Conservation (phyloP, 345 rosid species). For the Salix suchowensis region DNA sequence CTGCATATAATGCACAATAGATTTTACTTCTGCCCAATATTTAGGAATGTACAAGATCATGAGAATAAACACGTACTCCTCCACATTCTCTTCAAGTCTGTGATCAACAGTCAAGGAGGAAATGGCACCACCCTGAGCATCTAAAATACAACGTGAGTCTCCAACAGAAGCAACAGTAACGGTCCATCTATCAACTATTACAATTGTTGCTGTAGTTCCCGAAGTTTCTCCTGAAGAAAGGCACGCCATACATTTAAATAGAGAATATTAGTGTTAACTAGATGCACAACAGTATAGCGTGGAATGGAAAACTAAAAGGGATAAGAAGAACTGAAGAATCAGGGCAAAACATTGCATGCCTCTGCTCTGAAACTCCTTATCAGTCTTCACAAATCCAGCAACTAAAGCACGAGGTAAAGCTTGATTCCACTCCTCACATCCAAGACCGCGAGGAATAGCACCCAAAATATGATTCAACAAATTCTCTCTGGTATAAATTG, state of each 20-base stretch:
- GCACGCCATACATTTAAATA: neutral
- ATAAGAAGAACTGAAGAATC: neutral
- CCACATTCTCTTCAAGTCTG: constrained; percentile 76
- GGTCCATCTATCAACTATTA: constrained; percentile 87
- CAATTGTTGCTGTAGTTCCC: constrained; percentile 90
- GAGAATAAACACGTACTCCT: constrained; percentile 56
- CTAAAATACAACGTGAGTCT: constrained; percentile 83
- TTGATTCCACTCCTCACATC: constrained; percentile 80
- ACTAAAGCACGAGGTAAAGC: constrained; percentile 86
- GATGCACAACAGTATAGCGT: neutral
- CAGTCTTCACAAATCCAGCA: constrained; percentile 90
- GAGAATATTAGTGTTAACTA: constrained; percentile 13
- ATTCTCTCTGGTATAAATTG: constrained; percentile 71
- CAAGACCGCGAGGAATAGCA: constrained; percentile 71
- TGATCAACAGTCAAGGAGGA: constrained; percentile 82
- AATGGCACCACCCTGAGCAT: constrained; percentile 65
- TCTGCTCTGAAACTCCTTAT: constrained; percentile 89
- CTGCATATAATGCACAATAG: constrained; percentile 33
- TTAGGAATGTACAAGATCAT: constrained; percentile 1
- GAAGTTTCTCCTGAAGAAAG: constrained; percentile 73
- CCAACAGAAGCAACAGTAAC: constrained; percentile 94
- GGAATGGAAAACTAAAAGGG: neutral
- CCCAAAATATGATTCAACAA: constrained; percentile 58
- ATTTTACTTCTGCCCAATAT: neutral
- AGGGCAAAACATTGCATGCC: constrained; percentile 29